A percentile compares a stretch with the other conserved stretches of the same genome.
phyloP scores from a whole-genome alignment of 768 basidiomycete genomes.

The Amanita rubescens region DNA sequence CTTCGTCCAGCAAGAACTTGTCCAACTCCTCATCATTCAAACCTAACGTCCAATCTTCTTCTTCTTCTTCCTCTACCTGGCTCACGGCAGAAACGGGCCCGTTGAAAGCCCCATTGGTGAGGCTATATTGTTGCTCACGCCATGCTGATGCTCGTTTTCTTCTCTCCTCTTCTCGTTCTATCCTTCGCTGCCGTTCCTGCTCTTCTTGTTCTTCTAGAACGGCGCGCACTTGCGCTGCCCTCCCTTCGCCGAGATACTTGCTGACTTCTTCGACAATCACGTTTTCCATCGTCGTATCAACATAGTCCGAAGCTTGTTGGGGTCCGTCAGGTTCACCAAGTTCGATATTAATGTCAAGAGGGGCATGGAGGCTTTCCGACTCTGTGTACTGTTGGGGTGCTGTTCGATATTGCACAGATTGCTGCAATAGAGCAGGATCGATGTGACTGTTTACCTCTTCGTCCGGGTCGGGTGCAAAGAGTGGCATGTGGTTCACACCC shows the following conservation, averaged over 20 bases:
- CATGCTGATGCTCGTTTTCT: constrained; percentile 1
- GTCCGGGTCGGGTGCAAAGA: constrained; percentile 39
- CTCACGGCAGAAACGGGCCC: too few relatives aligned
- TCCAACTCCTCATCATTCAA: constrained; percentile 92
- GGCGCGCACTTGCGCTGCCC: constrained; percentile 48
- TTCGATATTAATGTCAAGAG: neutral
- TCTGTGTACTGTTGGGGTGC: constrained; percentile 1
- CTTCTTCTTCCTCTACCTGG: constrained; percentile 8
- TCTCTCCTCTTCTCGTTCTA: constrained; percentile 6
- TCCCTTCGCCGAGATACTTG: constrained; percentile 52
- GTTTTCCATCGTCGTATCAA: constrained; percentile 57
- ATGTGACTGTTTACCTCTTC: constrained; percentile 42
- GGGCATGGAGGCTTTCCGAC: neutral
- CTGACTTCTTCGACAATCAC: constrained; percentile 66
- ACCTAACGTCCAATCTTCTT: constrained; percentile 55
- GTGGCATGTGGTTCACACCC: constrained; percentile 27
- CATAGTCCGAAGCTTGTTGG: constrained; percentile 10
- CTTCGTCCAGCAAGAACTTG: constrained; percentile 65
- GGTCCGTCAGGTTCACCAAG: neutral
- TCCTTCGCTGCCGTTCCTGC: constrained; percentile 50
- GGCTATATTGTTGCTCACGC: neutral
- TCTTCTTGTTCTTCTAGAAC: constrained; percentile 47
- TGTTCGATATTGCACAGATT: constrained; percentile 9
- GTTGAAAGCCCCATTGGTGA: neutral
- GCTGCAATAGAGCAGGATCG: constrained; percentile 45